Evolutionary conservation across 176 grass and related monocot genomes (phyloP), one percentile per base, ranked within the genome.

Genomic region (Carex scoparia): DNA sequence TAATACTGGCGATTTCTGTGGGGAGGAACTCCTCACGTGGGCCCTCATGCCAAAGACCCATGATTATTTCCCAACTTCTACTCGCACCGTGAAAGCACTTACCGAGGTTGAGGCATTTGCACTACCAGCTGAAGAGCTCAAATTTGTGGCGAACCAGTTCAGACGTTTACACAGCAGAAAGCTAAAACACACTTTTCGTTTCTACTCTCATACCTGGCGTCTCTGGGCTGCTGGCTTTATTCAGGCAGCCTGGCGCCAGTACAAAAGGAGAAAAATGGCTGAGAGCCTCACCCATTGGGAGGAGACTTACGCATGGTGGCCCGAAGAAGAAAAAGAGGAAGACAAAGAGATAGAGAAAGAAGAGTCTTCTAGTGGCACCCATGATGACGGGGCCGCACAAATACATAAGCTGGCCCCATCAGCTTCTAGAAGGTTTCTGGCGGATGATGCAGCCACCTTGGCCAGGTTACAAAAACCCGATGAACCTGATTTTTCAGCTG

Each of bases 91-190:
- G 5, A 69, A 70, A 86, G 92, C 92, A 61, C 91, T 93, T n/a
- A 92, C 93, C 30, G 92, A 98, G 73, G 95, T 98, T 37, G 95
- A 98, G 61, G 95, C 95, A 81, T 98, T 98, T 15, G 95, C 89
- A 8, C 74, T 98, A 72, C 79, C 89, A 37, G 95, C 95, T 0
- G 95, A 94, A 35, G 95, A 94, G 80, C 91, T 93, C 14, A 98
- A 98, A 42, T 98, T 94, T 0, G 95, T 98, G 0, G 91, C 95
- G 0, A 98, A 92, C 59, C 95, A 98, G 72, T 98, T 98, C 56
- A 87, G 95, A 51, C 81, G 95, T 28, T 87, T 98, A 9, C 95
- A 98, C 84, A 98, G 95, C 91, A 98, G 88, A 88, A 98, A 98
- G 53, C 91, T 98, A 27, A 92, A 98, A 80, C 95, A 98, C 79